Conservation (phyloP, 129 eudicot genomes). For the Deinandra increscens region DNA sequence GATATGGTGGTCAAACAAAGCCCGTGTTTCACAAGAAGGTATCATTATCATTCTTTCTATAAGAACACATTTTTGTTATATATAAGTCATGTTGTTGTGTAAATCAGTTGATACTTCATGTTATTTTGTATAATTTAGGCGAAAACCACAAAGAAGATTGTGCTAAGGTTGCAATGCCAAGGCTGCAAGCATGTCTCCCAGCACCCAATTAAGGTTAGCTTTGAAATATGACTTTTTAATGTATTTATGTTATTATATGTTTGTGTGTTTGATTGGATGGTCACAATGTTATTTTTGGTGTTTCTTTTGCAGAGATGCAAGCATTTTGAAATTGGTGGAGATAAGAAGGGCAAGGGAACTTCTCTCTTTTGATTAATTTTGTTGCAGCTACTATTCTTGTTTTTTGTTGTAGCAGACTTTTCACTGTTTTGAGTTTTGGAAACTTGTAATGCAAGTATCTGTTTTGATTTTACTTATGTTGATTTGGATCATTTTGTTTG, state of each 20-base stretch:
- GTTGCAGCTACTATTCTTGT: not conserved
- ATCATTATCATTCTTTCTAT: no score
- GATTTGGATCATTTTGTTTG: not conserved
- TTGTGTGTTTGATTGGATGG: not conserved
- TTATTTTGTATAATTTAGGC: conserved; percentile 26
- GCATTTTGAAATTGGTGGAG: conserved; percentile 50
- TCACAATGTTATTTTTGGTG: not conserved
- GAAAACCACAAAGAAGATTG: conserved; percentile 46
- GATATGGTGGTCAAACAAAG: conserved; percentile 50
- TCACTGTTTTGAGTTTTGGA: conserved; percentile 9
- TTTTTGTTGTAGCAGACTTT: conserved; percentile 21
- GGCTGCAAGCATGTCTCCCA: conserved; percentile 46
- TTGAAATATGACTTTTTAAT: not conserved
- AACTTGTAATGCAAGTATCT: conserved; percentile 12
- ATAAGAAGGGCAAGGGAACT: conserved; percentile 49
- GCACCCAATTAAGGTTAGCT: conserved; percentile 39
- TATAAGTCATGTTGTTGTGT: not conserved
- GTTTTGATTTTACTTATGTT: not conserved
- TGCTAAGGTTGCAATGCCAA: conserved; percentile 47
- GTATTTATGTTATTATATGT: not conserved
- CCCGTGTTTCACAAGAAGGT: conserved; percentile 53
- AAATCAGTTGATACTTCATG: not conserved
- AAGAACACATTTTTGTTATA: no score
- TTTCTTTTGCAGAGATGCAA: conserved; percentile 37
- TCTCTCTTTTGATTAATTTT: conserved; percentile 31